A percentile compares a stretch with the other conserved stretches of the same genome.
Evolutionary conservation across 2,329 filamentous ascomycete species (phyloP).

Genomic region (Penicillium palitans): DNA sequence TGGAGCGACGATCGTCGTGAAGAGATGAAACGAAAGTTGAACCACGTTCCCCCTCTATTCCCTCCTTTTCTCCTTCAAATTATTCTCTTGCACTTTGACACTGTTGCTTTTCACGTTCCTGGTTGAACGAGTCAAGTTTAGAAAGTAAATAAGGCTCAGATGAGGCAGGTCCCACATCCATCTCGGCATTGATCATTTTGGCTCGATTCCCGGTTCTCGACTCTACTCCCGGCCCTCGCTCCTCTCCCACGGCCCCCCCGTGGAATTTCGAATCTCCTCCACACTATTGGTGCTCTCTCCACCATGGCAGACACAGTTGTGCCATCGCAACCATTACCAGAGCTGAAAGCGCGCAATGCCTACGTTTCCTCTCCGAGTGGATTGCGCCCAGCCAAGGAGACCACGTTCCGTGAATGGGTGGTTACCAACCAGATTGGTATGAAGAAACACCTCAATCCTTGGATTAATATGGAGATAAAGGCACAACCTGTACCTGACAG

Average conservation of each 20-base stretch:
- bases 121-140: constrained; percentile 10
- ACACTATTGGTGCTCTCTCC: constrained; percentile 2
- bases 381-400: constrained; percentile 37
- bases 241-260: background rate
- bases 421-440: constrained; percentile 79
- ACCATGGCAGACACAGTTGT: constrained; percentile 38
- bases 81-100: background rate
- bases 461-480: background rate
- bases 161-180: constrained; percentile 12
- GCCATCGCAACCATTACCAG: constrained; percentile 26
- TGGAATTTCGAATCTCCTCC: background rate
- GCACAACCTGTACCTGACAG: background rate
- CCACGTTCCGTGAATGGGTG: constrained; percentile 59
- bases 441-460: constrained; percentile 30
- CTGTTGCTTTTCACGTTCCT: constrained; percentile 4
- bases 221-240: background rate
- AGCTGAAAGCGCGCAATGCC: constrained; percentile 41
- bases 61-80: constrained; percentile 3
- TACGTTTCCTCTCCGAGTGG: constrained; percentile 37
- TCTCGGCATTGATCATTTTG: constrained; percentile 3
- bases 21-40: constrained; percentile 22
- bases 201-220: constrained; percentile 1
- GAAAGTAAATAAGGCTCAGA: background rate
- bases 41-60: constrained; percentile 17
- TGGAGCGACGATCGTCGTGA: constrained; percentile 10